A percentile compares a stretch with the other conserved stretches of the same genome.
Evolutionary conservation across 768 basidiomycete species (phyloP).

Genomic region (Lentinula boryana): DNA sequence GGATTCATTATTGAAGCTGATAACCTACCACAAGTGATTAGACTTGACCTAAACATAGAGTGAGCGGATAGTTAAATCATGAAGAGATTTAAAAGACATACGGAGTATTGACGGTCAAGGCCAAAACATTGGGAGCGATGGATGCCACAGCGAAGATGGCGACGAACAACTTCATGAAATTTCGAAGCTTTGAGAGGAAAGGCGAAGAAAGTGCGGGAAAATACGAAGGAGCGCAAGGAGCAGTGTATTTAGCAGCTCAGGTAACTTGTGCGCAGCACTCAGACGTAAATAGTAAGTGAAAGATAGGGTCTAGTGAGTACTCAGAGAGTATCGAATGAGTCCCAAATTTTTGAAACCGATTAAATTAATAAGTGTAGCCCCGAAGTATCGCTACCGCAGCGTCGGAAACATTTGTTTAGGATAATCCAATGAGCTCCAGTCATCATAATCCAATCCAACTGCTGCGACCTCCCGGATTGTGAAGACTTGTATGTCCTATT

Average conservation of each 20-base stretch:
- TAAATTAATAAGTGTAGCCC: background rate
- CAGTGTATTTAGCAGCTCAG: background rate
- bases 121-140: constrained; percentile 26
- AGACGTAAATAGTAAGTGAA: background rate
- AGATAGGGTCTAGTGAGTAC: too few species aligned
- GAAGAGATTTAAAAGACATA: constrained; percentile 28
- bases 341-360: too few species aligned
- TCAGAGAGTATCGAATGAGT: too few species aligned
- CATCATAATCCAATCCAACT: constrained; percentile 83
- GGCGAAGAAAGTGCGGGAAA: background rate
- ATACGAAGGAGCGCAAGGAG: background rate
- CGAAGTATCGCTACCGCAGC: background rate
- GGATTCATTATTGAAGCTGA: background rate
- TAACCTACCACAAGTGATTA: background rate
- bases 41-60: background rate
- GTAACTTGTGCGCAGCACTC: background rate
- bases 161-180: constrained; percentile 32
- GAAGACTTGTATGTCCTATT: constrained; percentile 90
- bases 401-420: background rate
- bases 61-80: background rate
- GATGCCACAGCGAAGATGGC: constrained; percentile 28
- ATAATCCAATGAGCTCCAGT: background rate
- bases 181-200: constrained; percentile 6
- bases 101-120: constrained; percentile 65
- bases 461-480: constrained; percentile 85